These are phyloP conservation scores for Phalaenopsis hybrid DNA, from an alignment of 116 monocot species.

Conservation along the genomic window DNA sequence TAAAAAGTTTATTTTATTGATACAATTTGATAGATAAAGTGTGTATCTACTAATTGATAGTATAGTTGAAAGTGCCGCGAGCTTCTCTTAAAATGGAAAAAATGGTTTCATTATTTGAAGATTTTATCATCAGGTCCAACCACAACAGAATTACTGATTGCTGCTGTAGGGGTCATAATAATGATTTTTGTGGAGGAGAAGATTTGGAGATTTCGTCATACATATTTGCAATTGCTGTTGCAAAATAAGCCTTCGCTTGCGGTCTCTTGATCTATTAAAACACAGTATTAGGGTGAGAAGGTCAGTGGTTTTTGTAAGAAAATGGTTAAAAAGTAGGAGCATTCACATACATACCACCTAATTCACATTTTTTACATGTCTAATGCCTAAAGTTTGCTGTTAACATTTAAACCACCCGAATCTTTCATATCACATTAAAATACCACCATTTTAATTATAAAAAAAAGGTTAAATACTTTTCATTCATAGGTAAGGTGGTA, in stretches of 20 bases:
- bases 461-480: no score
- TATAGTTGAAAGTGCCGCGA: neutral
- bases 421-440: no score
- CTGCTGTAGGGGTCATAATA: neutral
- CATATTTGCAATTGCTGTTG: slow-evolving; percentile 74
- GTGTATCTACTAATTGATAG: neutral
- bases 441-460: no score
- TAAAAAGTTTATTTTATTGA: neutral
- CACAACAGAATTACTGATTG: no score
- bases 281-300: neutral
- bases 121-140: no score
- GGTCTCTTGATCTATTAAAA: slow-evolving; percentile 76
- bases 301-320: neutral
- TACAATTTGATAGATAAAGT: neutral
- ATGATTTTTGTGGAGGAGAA: slow-evolving; percentile 20
- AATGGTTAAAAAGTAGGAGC: neutral
- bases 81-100: no score
- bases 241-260: slow-evolving; percentile 81
- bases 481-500: no score
- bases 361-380: no score
- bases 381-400: no score
- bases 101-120: no score
- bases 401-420: no score
- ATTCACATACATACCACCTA: no score
- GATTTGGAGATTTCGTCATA: slow-evolving; percentile 47